Evolutionary conservation across 2,329 filamentous ascomycete species (phyloP), one percentile per base, ranked within the genome.

Genomic region (Xylariaceae sp.): DNA sequence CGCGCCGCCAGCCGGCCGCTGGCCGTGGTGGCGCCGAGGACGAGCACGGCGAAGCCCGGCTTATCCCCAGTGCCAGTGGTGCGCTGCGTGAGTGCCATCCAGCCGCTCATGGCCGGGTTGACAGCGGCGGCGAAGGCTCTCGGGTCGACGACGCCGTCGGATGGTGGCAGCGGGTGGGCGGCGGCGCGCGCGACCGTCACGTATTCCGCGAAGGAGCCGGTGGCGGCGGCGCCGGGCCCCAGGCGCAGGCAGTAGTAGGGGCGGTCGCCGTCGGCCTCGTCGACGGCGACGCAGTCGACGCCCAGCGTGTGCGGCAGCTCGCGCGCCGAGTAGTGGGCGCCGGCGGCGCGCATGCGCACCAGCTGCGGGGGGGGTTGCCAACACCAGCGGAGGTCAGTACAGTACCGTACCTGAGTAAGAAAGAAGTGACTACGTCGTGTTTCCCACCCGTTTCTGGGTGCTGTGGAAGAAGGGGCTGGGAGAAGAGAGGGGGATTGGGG

Each of bases 21-120:
- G 0, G 65, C 64, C 13, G 65, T 68, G 1, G 72, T 75, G 0
- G 62, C 72, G 1, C 73, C 73, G 11, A 74, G 40, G 27, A 77
- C 64, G 11, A 74, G 55, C 4, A 67, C 65, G 4, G 60, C 65
- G 46, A 70, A 75, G 5, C 57, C 52, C 14, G 50, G 29, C 3
- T 60, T 58, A 3, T 70, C 51, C 5, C 54, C 43, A 4, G 38
- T 43, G 5, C 54, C 43, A 4, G 38, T 43, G 1, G 63, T 63
- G 5, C 72, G 61, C 24, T 62, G 56, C 15, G 56, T 60, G 22
- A 77, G 54, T 4, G 70, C 72, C 70, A 77, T 73, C 72, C 72
- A 77, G 25, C 63, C 65, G 33, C 64, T 67, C 59, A 73, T 64
- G 17, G 65, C 68, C 1, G 72, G 72, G 40, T 77, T 78, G 24